Conservation (phyloP, 2,329 filamentous ascomycete genomes). For the Trichoderma sp. region DNA sequence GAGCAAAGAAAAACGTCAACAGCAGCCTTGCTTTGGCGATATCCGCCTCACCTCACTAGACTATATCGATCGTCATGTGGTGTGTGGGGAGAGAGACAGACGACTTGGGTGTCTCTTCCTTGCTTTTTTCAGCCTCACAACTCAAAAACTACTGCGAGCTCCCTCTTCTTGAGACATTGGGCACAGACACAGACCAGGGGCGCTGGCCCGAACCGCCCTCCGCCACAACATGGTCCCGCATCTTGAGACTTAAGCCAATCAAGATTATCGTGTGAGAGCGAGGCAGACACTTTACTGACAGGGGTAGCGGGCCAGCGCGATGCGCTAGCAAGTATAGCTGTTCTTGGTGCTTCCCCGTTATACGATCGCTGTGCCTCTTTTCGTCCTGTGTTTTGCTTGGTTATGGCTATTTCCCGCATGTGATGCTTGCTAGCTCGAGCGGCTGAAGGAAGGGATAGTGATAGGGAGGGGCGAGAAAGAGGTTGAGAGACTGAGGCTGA, state of each 20-base stretch:
- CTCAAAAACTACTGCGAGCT: background rate
- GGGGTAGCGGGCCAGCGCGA: background rate
- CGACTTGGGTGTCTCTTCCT: background rate
- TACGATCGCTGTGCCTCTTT: background rate
- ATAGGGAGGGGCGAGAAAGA: background rate
- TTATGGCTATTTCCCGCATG: background rate
- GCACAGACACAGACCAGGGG: background rate
- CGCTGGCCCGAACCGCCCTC: constrained; percentile 6
- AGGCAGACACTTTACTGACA: background rate
- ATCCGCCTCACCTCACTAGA: background rate
- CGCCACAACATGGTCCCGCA: constrained; percentile 7
- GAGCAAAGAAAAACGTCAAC: background rate
- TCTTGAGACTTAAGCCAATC: constrained; percentile 7
- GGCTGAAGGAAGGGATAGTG: background rate
- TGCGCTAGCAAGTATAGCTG: background rate
- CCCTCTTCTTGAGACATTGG: background rate
- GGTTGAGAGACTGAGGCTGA: constrained; percentile 12
- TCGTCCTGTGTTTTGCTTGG: background rate
- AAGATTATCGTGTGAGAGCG: background rate
- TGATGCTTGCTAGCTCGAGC: background rate
- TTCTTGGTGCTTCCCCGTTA: background rate
- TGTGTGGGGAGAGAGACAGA: background rate
- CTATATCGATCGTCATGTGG: background rate
- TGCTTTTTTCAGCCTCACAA: background rate
- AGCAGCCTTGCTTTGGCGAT: background rate